A percentile compares a stretch with the other conserved stretches of the same genome.
phyloP scores from a whole-genome alignment of 2,329 filamentous ascomycete genomes.

The Neonectria punicea region DNA sequence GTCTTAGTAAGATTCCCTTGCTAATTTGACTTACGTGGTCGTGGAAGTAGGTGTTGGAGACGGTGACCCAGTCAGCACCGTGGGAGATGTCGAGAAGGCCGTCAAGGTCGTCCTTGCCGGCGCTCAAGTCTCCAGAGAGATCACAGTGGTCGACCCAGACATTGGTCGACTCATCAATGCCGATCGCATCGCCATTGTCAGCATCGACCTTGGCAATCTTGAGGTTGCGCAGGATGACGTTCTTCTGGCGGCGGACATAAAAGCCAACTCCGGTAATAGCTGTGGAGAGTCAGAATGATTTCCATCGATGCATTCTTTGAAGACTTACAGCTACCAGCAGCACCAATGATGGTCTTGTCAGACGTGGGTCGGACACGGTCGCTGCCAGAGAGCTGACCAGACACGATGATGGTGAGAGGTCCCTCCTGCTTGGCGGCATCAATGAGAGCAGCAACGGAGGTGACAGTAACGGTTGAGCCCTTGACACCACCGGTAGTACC shows the following conservation, averaged over 20 bases:
- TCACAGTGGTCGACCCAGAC: constrained; percentile 77
- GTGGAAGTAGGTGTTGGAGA: constrained; percentile 48
- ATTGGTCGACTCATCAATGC: constrained; percentile 65
- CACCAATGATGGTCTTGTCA: constrained; percentile 59
- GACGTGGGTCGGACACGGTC: constrained; percentile 43
- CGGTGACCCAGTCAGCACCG: constrained; percentile 69
- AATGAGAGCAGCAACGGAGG: constrained; percentile 38
- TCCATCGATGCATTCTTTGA: accelerated
- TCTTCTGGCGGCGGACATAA: constrained; percentile 61
- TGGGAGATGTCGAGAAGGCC: constrained; percentile 73
- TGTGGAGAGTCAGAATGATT: constrained; percentile 2
- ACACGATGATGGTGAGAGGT: constrained; percentile 45
- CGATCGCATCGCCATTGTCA: constrained; percentile 67
- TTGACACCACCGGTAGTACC: constrained; percentile 46
- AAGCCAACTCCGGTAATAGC: constrained; percentile 61
- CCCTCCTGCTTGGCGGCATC: constrained; percentile 41
- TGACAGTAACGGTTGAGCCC: constrained; percentile 45
- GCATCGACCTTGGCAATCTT: constrained; percentile 66
- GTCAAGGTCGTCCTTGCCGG: constrained; percentile 76
- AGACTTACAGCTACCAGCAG: constrained; percentile 36
- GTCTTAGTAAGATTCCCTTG: not conserved
- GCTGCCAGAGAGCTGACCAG: constrained; percentile 41
- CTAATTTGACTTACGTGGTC: constrained; percentile 42
- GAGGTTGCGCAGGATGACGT: constrained; percentile 72
- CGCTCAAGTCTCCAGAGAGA: constrained; percentile 66